These are phyloP conservation scores for Piper longum DNA, from an alignment of 164 flowering plant species.

Conservation along the genomic window DNA sequence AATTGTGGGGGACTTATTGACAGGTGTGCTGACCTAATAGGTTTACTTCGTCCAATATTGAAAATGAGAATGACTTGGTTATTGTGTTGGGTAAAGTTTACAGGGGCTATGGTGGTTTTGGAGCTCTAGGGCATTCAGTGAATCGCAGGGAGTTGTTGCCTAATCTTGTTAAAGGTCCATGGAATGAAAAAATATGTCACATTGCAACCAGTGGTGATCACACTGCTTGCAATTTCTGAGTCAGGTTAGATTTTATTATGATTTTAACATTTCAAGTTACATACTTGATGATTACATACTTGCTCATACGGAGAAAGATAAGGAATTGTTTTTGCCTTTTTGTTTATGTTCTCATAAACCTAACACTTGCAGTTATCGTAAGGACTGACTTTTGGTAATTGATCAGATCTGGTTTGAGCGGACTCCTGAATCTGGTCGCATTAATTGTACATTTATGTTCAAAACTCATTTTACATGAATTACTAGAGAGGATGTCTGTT, in stretches of 20 bases:
- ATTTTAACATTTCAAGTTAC: too few relatives aligned
- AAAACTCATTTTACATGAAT: too few relatives aligned
- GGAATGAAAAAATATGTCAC: slow-evolving; percentile 50
- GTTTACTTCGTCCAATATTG: not conserved
- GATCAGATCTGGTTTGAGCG: too few relatives aligned
- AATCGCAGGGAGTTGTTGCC: slow-evolving; percentile 68
- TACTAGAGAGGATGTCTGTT: too few relatives aligned
- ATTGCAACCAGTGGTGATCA: slow-evolving; percentile 83
- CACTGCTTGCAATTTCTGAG: slow-evolving; percentile 69
- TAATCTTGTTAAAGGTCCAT: slow-evolving; percentile 54
- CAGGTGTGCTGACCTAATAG: not conserved
- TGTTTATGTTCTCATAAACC: too few relatives aligned
- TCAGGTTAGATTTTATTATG: slow-evolving; percentile 29
- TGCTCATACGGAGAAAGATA: not conserved
- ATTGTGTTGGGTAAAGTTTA: slow-evolving; percentile 34
- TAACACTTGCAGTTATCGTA: too few relatives aligned
- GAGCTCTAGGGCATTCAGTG: slow-evolving; percentile 90
- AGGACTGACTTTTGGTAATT: too few relatives aligned
- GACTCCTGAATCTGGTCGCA: too few relatives aligned
- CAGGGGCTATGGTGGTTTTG: slow-evolving; percentile 99
- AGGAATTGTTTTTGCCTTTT: too few relatives aligned
- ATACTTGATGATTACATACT: not conserved
- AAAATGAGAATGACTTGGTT: slow-evolving; percentile 1
- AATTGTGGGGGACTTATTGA: too few relatives aligned
- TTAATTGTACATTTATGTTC: too few relatives aligned